Conservation (phyloP, 2,329 filamentous ascomycete species). For the Pseudogymnoascus sp. region DNA sequence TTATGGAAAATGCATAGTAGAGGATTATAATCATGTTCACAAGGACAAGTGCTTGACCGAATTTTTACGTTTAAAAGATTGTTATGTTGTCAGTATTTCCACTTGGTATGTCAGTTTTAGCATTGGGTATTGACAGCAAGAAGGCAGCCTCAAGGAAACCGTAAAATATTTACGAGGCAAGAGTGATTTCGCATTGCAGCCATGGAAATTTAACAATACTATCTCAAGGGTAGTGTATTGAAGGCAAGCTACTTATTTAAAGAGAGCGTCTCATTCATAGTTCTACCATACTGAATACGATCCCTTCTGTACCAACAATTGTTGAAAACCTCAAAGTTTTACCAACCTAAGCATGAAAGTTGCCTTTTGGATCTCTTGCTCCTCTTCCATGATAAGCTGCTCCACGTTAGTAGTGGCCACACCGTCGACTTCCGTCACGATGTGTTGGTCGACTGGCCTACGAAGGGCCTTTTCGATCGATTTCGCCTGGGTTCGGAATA, state of each 20-base stretch:
- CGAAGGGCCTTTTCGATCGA: conserved; percentile 72
- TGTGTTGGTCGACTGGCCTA: conserved; percentile 66
- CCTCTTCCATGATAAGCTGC: conserved; percentile 69
- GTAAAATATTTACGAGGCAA: conserved; percentile 22
- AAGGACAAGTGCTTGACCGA: conserved; percentile 87
- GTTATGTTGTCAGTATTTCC: conserved; percentile 61
- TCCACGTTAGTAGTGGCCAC: conserved; percentile 40
- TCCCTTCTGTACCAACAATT: neutral
- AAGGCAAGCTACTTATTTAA: neutral
- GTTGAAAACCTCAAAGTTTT: conserved; percentile 50
- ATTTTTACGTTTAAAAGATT: conserved; percentile 79
- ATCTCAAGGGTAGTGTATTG: neutral
- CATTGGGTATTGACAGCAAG: conserved; percentile 15
- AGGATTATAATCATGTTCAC: conserved; percentile 81
- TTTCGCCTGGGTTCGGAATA: conserved; percentile 60
- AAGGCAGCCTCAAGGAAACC: conserved; percentile 47
- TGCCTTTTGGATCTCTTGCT: conserved; percentile 78
- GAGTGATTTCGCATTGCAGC: neutral
- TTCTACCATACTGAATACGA: conserved; percentile 6
- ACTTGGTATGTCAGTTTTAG: neutral
- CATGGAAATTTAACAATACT: neutral
- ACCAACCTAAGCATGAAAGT: conserved; percentile 71
- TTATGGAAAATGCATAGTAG: conserved; percentile 87
- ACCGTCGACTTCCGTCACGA: conserved; percentile 52
- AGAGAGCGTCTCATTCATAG: neutral